Evolutionary conservation across 2,329 filamentous ascomycete genomes (phyloP).

Genomic region (Colletotrichum tropicale): DNA sequence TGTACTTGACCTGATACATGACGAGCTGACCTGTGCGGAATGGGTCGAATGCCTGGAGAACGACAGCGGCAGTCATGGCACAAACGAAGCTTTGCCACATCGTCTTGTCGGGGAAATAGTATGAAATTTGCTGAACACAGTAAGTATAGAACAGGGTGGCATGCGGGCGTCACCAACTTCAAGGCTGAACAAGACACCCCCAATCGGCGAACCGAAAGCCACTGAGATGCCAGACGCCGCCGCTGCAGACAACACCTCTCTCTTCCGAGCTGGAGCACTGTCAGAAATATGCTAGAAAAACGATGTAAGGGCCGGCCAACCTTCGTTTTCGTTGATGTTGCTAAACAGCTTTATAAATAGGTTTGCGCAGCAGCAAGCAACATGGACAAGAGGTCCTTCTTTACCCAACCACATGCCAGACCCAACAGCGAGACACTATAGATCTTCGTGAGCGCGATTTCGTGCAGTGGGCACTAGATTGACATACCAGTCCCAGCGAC

Average conservation of each 20-base stretch:
- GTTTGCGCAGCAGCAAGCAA: slow-evolving; percentile 95
- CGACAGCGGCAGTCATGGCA: slow-evolving; percentile 97
- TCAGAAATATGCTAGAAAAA: background rate
- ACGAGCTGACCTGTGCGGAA: slow-evolving; percentile 96
- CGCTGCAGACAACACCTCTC: slow-evolving; percentile 90
- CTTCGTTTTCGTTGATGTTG: slow-evolving; percentile 85
- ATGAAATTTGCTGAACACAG: slow-evolving; percentile 78
- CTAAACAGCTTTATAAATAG: slow-evolving; percentile 89
- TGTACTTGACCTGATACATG: slow-evolving; percentile 94
- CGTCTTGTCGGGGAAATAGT: slow-evolving; percentile 98
- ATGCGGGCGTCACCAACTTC: slow-evolving; percentile 57
- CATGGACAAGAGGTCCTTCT: slow-evolving; percentile 93
- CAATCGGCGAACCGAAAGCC: slow-evolving; percentile 92
- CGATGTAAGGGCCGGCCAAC: slow-evolving; percentile 41
- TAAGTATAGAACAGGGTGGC: background rate
- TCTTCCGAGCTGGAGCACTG: slow-evolving; percentile 72
- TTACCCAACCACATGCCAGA: slow-evolving; percentile 97
- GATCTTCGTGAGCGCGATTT: slow-evolving; percentile 26
- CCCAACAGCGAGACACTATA: slow-evolving; percentile 83
- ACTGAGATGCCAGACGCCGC: slow-evolving; percentile 93
- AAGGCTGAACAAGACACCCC: slow-evolving; percentile 93
- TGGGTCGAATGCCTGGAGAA: slow-evolving; percentile 89
- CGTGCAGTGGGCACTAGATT: background rate
- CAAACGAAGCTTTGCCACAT: slow-evolving; percentile 99
- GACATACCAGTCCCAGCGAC: slow-evolving; percentile 79